Evolutionary conservation across 164 flowering plant species (phyloP).

Genomic region (Umbilicus rupestris): DNA sequence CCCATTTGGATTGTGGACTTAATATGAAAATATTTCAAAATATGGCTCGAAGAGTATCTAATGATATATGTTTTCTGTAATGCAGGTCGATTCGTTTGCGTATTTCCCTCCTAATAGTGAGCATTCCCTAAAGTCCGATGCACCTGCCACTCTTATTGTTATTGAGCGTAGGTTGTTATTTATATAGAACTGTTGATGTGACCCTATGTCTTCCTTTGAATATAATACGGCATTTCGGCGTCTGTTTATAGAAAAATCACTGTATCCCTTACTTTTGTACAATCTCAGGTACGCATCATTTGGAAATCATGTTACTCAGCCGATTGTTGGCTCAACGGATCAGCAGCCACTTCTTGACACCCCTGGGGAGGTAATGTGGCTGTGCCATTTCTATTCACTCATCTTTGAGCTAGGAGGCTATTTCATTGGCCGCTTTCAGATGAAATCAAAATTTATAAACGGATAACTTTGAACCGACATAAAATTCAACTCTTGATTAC

Average conservation of each 20-base stretch:
- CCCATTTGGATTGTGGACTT: no score
- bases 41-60: neutral
- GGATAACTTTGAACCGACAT: no score
- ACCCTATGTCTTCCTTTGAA: neutral
- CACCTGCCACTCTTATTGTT: slow-evolving; percentile 60
- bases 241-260: neutral
- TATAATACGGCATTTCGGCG: no score
- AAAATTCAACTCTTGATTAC: no score
- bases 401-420: neutral
- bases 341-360: slow-evolving; percentile 85
- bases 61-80: slow-evolving; percentile 10
- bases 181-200: slow-evolving; percentile 1
- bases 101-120: slow-evolving; percentile 72
- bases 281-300: slow-evolving; percentile 41
- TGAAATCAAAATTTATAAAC: no score
- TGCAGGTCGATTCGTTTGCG: slow-evolving; percentile 89
- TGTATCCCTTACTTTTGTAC: neutral
- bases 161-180: slow-evolving; percentile 70
- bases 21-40: neutral
- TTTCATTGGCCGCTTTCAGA: neutral
- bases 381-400: neutral
- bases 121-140: slow-evolving; percentile 47
- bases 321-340: slow-evolving; percentile 66
- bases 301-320: slow-evolving; percentile 45
- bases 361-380: slow-evolving; percentile 79